These are phyloP conservation scores for Neurospora sp. DNA, from an alignment of 495 filamentous ascomycete genomes.

Conservation along the genomic window DNA sequence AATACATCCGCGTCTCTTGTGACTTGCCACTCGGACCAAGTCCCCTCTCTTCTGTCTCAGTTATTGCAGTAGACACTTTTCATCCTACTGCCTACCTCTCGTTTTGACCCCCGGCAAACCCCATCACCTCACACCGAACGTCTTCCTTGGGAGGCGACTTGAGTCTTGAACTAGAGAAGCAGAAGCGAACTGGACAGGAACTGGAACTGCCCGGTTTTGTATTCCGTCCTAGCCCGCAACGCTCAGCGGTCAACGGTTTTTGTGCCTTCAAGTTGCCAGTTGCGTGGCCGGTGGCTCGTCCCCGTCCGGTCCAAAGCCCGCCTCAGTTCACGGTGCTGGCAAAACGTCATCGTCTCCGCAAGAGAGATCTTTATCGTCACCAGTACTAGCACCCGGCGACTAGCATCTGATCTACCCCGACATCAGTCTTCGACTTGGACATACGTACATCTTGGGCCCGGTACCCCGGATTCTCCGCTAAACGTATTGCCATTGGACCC, in stretches of 20 bases:
- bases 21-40: not conserved
- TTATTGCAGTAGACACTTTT: not conserved
- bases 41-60: not conserved
- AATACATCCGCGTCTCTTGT: not conserved
- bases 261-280: not conserved
- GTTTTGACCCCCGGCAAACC: not conserved
- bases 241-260: not conserved
- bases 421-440: not conserved
- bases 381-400: not conserved
- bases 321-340: not conserved
- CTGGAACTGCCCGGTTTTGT: not conserved
- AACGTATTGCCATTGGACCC: not conserved
- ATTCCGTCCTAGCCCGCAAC: not conserved
- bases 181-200: not conserved
- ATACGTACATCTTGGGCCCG: not conserved
- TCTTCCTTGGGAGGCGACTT: not conserved
- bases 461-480: not conserved
- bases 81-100: not conserved
- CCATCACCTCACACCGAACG: not conserved
- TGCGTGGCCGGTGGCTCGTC: not conserved
- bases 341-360: not conserved
- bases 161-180: not conserved
- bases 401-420: not conserved
- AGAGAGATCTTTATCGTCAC: not conserved
- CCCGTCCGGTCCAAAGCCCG: not conserved